These are phyloP conservation scores for Flaveria brownii DNA, from an alignment of 129 eudicot species.

Conservation along the genomic window DNA sequence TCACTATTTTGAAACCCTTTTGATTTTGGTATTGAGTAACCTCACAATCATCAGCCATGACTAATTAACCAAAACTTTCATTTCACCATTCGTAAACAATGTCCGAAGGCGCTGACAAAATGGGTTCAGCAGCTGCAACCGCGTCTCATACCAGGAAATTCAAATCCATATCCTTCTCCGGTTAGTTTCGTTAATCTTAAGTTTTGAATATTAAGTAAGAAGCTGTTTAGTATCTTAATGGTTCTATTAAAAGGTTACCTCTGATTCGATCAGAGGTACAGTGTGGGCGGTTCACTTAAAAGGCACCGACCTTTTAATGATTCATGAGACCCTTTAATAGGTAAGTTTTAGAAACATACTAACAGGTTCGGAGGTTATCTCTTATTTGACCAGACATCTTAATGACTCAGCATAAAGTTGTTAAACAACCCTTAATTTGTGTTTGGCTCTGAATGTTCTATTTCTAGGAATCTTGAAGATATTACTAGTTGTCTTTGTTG, in stretches of 20 bases:
- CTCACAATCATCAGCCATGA: not conserved
- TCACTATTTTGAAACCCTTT: not conserved
- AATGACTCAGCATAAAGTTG: too few species aligned
- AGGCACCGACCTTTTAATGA: too few species aligned
- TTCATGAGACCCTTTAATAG: too few species aligned
- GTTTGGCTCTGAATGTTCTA: not conserved
- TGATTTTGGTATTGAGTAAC: not conserved
- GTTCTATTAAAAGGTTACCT: too few species aligned
- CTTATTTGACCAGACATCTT: too few species aligned
- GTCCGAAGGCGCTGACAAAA: not conserved
- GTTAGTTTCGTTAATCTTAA: not conserved
- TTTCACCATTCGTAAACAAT: not conserved
- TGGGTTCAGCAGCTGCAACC: not conserved
- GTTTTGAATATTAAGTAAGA: too few species aligned
- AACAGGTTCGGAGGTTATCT: too few species aligned
- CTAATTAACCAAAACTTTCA: not conserved
- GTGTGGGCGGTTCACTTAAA: too few species aligned
- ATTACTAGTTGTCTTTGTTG: constrained; percentile 38
- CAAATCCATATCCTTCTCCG: not conserved
- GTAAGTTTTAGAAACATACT: too few species aligned
- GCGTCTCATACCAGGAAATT: not conserved
- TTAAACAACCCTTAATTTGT: too few species aligned
- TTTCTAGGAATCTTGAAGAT: not conserved
- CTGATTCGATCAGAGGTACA: too few species aligned
- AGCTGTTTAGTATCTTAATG: too few species aligned